A percentile compares a stretch with the other conserved stretches of the same genome.
Conservation (phyloP, 2,329 filamentous ascomycete species). For the Claviceps fusiformis region DNA sequence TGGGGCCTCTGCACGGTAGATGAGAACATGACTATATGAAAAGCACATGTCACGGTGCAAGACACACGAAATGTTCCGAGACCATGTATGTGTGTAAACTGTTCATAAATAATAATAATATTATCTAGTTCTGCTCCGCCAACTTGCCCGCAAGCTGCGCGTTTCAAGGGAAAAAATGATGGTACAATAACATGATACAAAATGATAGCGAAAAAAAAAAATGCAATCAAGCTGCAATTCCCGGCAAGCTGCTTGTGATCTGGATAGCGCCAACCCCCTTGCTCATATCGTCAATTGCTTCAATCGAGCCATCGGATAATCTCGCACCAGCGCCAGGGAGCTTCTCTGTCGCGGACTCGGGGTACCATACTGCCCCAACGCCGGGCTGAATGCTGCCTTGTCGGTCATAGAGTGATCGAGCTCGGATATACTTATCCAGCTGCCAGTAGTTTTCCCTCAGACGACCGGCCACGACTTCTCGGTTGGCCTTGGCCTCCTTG, state of each 20-base stretch:
- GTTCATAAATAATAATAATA: no score
- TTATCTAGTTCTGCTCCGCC: neutral
- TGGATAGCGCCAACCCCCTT: neutral
- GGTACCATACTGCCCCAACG: conserved; percentile 2
- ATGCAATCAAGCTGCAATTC: neutral
- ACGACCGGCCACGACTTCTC: conserved; percentile 34
- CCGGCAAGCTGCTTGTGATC: neutral
- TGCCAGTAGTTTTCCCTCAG: conserved; percentile 54
- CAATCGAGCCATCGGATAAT: neutral
- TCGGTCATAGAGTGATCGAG: conserved; percentile 49
- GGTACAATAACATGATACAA: neutral
- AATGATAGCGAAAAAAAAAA: neutral
- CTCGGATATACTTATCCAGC: conserved; percentile 53
- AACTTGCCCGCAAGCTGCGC: neutral
- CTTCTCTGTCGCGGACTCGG: neutral
- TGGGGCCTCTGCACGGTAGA: no score
- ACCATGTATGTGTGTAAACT: no score
- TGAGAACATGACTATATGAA: no score
- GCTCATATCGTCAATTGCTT: neutral
- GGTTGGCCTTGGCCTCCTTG: conserved; percentile 17
- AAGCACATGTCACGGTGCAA: no score
- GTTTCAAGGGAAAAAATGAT: neutral
- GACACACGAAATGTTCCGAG: no score
- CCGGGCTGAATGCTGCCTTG: conserved; percentile 4
- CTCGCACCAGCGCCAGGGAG: neutral